Percentiles rank a stretch among this genome's conserved stretches.
Evolutionary conservation across 2,329 filamentous ascomycete species (phyloP).

Genomic region (Pseudogymnoascus destructans): DNA sequence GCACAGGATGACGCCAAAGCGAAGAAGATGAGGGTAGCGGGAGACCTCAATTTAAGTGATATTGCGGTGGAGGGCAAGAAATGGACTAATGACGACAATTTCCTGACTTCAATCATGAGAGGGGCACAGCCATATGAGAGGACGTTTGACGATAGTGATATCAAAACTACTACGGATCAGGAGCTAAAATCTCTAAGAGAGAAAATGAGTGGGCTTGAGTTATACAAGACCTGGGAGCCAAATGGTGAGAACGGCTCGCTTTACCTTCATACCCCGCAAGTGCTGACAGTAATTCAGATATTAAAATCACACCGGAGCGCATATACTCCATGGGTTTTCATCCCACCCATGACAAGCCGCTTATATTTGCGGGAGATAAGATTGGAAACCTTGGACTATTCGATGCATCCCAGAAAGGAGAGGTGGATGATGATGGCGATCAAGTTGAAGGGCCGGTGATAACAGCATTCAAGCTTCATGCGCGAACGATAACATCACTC

Average conservation of each 20-base stretch:
- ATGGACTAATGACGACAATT: slow-evolving; percentile 55
- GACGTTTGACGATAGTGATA: slow-evolving; percentile 76
- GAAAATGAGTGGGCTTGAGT: slow-evolving; percentile 60
- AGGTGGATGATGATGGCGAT: slow-evolving; percentile 50
- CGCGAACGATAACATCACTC: slow-evolving; percentile 76
- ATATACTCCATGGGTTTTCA: slow-evolving; percentile 84
- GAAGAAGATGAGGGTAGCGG: slow-evolving; percentile 52
- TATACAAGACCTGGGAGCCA: slow-evolving; percentile 77
- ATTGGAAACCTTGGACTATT: slow-evolving; percentile 82
- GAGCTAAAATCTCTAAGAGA: slow-evolving; percentile 59
- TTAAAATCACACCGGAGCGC: slow-evolving; percentile 81
- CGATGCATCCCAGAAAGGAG: slow-evolving; percentile 62
- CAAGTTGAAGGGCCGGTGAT: slow-evolving; percentile 62
- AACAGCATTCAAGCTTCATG: slow-evolving; percentile 79
- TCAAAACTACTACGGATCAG: slow-evolving; percentile 65
- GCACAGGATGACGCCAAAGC: slow-evolving; percentile 42
- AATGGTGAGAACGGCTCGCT: slow-evolving; percentile 42
- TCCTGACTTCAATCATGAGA: slow-evolving; percentile 49
- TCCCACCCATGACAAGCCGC: slow-evolving; percentile 68
- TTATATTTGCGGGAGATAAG: slow-evolving; percentile 92
- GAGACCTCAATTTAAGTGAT: slow-evolving; percentile 58
- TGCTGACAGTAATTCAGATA: slow-evolving; percentile 38
- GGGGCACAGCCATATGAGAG: slow-evolving; percentile 68
- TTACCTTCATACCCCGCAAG: background rate
- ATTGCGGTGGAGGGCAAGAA: slow-evolving; percentile 70